Evolutionary conservation across 805 yeast species (phyloP).

Genomic region (Saccharomycopsis selenospora): DNA sequence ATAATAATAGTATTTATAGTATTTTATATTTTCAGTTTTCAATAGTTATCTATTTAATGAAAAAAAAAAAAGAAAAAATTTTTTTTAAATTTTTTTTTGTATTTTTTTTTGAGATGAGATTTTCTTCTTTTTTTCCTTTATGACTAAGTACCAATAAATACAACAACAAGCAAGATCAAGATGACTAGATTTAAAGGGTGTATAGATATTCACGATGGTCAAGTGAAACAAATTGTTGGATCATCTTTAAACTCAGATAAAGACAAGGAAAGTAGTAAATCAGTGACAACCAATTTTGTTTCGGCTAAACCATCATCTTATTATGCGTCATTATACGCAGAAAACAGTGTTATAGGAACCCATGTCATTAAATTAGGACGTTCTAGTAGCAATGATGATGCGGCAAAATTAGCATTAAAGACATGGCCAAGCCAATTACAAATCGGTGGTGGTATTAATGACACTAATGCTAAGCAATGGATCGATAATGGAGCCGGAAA

Average conservation of each 20-base stretch:
- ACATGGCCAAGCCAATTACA: slow-evolving; percentile 74
- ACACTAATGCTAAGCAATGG: slow-evolving; percentile 71
- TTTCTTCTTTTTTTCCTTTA: background rate
- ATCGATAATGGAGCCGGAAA: slow-evolving; percentile 71
- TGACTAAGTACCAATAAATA: too few species aligned
- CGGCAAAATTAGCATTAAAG: slow-evolving; percentile 68
- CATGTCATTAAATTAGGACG: slow-evolving; percentile 92
- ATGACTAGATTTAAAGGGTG: slow-evolving; percentile 94
- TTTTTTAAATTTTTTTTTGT: slow-evolving; percentile 1
- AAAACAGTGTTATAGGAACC: slow-evolving; percentile 58
- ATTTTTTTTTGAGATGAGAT: background rate
- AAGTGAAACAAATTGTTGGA: slow-evolving; percentile 95
- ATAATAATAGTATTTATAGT: too few species aligned
- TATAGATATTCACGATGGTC: slow-evolving; percentile 90
- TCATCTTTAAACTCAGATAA: slow-evolving; percentile 67
- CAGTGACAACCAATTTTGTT: slow-evolving; percentile 66
- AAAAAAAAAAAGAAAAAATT: too few species aligned
- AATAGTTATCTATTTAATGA: too few species aligned
- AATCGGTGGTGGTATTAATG: slow-evolving; percentile 89
- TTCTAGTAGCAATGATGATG: slow-evolving; percentile 64
- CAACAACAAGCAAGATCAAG: background rate
- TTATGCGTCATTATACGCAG: slow-evolving; percentile 64
- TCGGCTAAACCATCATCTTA: slow-evolving; percentile 65
- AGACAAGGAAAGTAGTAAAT: slow-evolving; percentile 31
- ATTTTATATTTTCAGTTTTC: too few species aligned